phyloP scores from a whole-genome alignment of 345 rosid species.

The Euclidium syriacum region DNA sequence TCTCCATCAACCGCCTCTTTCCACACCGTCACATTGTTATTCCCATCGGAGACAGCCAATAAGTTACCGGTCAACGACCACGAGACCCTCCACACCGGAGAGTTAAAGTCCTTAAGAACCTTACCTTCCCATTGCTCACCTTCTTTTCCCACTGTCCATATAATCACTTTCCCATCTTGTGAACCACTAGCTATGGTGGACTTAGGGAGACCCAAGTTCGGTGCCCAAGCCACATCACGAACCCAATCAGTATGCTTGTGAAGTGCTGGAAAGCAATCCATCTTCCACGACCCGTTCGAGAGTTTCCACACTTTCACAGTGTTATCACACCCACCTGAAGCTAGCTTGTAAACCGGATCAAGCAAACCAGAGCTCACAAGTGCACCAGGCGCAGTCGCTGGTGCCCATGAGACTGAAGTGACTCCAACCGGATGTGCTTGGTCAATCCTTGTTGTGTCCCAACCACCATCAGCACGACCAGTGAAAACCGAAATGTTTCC shows the following conservation, averaged over 20 bases:
- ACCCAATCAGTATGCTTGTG: conserved; percentile 65
- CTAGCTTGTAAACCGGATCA: conserved; percentile 57
- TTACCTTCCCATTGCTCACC: conserved; percentile 62
- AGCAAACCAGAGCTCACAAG: conserved; percentile 45
- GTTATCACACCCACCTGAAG: conserved; percentile 61
- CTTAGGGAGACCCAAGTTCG: conserved; percentile 64
- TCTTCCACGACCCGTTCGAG: conserved; percentile 48
- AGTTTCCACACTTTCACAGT: conserved; percentile 65
- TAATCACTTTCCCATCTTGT: conserved; percentile 58
- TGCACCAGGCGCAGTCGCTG: conserved; percentile 52
- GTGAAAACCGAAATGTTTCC: conserved; percentile 61
- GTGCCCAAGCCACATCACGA: conserved; percentile 74
- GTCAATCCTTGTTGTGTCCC: conserved; percentile 58
- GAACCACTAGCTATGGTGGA: conserved; percentile 66
- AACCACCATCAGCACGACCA: conserved; percentile 53
- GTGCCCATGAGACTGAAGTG: conserved; percentile 65
- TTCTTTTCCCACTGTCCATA: conserved; percentile 58
- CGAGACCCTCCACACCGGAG: conserved; percentile 61
- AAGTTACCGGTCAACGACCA: conserved; percentile 67
- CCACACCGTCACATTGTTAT: conserved; percentile 56
- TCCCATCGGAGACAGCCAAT: conserved; percentile 57
- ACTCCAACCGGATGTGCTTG: conserved; percentile 71
- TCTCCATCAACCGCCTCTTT: conserved; percentile 61
- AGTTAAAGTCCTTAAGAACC: conserved; percentile 54
- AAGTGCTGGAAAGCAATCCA: conserved; percentile 64